These are phyloP conservation scores for Tieghemiomyces parasiticus DNA, from an alignment of 192 early-diverging fungal genomes.

Conservation along the genomic window DNA sequence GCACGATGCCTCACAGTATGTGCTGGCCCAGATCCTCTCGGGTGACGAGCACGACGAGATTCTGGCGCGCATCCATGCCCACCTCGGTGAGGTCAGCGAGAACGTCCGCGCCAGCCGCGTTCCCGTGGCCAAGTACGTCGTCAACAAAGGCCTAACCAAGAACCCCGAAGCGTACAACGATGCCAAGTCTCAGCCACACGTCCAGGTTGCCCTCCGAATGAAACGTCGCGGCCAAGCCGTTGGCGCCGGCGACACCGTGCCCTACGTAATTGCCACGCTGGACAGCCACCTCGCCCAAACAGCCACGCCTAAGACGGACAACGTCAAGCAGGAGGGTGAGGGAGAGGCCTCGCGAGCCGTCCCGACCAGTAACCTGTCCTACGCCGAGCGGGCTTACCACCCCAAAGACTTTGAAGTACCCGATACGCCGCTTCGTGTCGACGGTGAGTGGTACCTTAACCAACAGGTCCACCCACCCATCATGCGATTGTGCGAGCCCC, in stretches of 20 bases:
- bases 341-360: conserved; percentile 4
- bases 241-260: conserved; percentile 78
- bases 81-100: conserved; percentile 48
- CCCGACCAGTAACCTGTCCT: conserved; percentile 19
- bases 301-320: neutral
- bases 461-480: conserved; percentile 87
- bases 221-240: conserved; percentile 47
- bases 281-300: conserved; percentile 20
- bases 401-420: conserved; percentile 60
- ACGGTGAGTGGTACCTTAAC: conserved; percentile 85
- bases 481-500: conserved; percentile 62
- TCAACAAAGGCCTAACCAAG: conserved; percentile 92
- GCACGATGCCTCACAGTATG: conserved; percentile 73
- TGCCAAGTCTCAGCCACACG: conserved; percentile 78
- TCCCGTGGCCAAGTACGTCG: conserved; percentile 63
- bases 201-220: conserved; percentile 80
- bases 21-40: conserved; percentile 36
- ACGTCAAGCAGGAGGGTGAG: conserved; percentile 12
- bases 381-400: conserved; percentile 66
- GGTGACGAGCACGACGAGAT: conserved; percentile 47
- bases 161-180: conserved; percentile 82
- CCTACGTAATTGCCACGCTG: conserved; percentile 67
- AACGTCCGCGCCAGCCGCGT: conserved; percentile 53
- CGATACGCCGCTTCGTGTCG: conserved; percentile 27
- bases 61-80: conserved; percentile 61